Percentiles rank a stretch among this genome's conserved stretches.
phyloP scores from a whole-genome alignment of 441 rosid species.

The Hypseocharis bilobata region DNA sequence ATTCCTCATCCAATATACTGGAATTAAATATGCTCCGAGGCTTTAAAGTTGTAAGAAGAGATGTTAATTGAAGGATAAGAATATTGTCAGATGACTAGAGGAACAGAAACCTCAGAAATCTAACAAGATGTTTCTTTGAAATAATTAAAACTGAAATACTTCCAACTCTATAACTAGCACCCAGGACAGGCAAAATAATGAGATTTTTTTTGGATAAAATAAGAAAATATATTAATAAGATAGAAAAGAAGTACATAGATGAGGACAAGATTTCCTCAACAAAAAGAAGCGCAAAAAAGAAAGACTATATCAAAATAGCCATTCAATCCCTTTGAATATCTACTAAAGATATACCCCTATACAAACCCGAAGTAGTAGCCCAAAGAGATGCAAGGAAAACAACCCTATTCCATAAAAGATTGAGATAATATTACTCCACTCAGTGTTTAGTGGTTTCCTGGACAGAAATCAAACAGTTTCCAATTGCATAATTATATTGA shows the following conservation, averaged over 20 bases:
- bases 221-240: too few species aligned
- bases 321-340: too few species aligned
- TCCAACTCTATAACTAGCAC: not conserved
- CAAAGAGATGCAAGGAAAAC: too few species aligned
- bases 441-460: not conserved
- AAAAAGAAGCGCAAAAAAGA: too few species aligned
- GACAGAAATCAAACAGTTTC: not conserved
- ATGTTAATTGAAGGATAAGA: not conserved
- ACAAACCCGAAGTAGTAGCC: too few species aligned
- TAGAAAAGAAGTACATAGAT: too few species aligned
- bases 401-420: too few species aligned
- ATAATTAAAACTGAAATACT: not conserved
- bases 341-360: too few species aligned
- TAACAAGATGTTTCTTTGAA: not conserved
- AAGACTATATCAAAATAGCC: too few species aligned
- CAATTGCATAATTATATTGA: too few species aligned
- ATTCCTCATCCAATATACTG: not conserved
- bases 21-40: not conserved
- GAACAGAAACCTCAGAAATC: not conserved
- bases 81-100: not conserved
- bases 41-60: not conserved
- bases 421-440: not conserved
- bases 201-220: too few species aligned
- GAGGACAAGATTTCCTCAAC: too few species aligned
- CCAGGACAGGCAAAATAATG: not conserved